phyloP scores from a whole-genome alignment of 2,329 filamentous ascomycete genomes.

The Hymenoscyphus occultus region DNA sequence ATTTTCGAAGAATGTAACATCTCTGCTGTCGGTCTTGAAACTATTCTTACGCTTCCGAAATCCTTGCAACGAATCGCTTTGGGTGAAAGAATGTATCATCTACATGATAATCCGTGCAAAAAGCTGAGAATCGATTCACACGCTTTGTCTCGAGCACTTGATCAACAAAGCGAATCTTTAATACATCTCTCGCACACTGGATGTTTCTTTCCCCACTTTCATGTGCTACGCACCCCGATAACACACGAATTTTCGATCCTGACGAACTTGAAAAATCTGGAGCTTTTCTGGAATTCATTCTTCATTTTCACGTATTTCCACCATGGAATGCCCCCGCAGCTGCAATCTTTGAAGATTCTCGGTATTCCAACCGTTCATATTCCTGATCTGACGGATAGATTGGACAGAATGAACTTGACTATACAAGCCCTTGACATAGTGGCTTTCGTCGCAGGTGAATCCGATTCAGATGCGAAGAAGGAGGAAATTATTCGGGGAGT shows the following conservation, averaged over 20 bases:
- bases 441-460: background rate
- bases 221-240: background rate
- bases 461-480: background rate
- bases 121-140: background rate
- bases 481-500: background rate
- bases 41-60: background rate
- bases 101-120: background rate
- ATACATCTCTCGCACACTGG: background rate
- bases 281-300: background rate
- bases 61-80: background rate
- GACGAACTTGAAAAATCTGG: background rate
- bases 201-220: background rate
- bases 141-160: background rate
- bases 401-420: background rate
- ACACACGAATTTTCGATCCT: background rate
- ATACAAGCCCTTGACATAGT: background rate
- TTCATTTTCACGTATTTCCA: background rate
- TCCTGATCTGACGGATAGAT: background rate
- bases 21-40: background rate
- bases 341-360: background rate
- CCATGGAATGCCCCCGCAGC: background rate
- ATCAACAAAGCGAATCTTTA: background rate
- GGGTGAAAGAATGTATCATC: background rate
- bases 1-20: background rate
- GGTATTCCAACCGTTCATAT: background rate